Conservation (phyloP, 208 protist species). For the Leptomonas seymouri region DNA sequence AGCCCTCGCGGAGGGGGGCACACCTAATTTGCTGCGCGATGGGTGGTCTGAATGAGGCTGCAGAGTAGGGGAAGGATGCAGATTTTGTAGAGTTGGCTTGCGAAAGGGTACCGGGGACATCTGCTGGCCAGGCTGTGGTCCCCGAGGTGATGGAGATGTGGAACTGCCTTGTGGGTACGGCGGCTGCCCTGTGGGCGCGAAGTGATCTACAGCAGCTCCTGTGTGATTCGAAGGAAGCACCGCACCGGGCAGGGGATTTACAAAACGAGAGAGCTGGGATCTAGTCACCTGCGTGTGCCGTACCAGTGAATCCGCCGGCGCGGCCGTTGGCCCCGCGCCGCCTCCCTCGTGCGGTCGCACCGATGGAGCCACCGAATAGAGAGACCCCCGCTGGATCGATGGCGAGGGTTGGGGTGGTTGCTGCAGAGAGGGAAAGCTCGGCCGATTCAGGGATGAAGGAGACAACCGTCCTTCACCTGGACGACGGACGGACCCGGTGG, state of each 20-base stretch:
- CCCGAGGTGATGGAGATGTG: no score
- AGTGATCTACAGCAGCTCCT: background rate
- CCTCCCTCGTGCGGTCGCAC: background rate
- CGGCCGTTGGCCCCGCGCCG: no score
- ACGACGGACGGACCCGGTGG: background rate
- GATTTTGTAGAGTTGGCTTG: background rate
- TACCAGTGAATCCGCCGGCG: background rate
- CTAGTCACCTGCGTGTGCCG: background rate
- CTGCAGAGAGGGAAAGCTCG: background rate
- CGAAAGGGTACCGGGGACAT: background rate
- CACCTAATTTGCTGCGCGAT: background rate
- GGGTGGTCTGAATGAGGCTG: background rate
- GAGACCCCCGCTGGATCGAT: background rate
- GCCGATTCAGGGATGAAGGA: background rate
- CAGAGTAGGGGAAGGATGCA: background rate
- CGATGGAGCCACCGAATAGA: constrained; percentile 16
- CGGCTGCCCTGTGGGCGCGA: background rate
- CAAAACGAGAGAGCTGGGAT: background rate
- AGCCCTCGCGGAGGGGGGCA: background rate
- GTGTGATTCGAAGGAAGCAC: background rate
- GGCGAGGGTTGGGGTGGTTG: background rate
- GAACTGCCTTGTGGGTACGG: background rate
- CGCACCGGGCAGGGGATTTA: background rate
- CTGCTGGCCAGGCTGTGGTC: no score
- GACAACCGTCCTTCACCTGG: no score